Conservation (phyloP, 2,329 filamentous ascomycete species). For the Botrytis hyacinthi region DNA sequence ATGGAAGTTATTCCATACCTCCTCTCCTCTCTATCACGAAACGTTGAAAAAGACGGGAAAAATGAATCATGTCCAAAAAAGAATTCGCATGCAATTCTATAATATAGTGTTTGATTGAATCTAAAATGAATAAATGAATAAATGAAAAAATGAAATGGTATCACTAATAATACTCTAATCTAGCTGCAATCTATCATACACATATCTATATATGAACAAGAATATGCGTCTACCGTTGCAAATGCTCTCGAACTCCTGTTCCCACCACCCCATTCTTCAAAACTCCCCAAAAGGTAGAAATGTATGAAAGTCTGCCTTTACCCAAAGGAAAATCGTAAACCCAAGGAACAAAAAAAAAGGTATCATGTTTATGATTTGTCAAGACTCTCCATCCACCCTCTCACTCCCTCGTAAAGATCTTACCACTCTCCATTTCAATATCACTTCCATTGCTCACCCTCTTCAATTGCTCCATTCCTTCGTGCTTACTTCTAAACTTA, state of each 20-base stretch:
- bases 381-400: not conserved
- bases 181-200: not conserved
- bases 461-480: not conserved
- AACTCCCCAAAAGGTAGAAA: not conserved
- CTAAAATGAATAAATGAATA: not conserved
- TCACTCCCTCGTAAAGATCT: not conserved
- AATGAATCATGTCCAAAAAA: no score
- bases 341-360: not conserved
- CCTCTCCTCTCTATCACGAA: no score
- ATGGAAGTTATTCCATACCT: no score
- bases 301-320: not conserved
- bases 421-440: not conserved
- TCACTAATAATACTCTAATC: not conserved
- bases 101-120: not conserved
- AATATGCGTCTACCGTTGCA: not conserved
- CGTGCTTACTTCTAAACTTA: slow-evolving; percentile 23
- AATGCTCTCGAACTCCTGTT: not conserved
- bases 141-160: not conserved
- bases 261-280: rapidly evolving
- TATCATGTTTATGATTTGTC: not conserved
- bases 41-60: no score
- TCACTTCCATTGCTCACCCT: not conserved
- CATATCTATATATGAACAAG: not conserved
- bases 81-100: no score
- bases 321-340: not conserved